These are phyloP conservation scores for Candida silvicultrix DNA, from an alignment of 805 yeast genomes.

Conservation along the genomic window DNA sequence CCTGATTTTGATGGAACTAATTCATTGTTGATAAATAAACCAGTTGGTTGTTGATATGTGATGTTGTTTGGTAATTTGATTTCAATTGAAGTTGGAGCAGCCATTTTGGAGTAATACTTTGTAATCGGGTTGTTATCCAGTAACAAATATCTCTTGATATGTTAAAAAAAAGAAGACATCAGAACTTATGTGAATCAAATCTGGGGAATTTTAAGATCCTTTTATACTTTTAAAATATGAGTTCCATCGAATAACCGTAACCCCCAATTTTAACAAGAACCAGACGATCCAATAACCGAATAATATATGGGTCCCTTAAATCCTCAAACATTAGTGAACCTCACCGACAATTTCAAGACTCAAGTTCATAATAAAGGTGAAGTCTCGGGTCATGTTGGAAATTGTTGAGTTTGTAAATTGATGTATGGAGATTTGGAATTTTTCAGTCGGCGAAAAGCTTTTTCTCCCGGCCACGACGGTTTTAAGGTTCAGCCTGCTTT, in stretches of 20 bases:
- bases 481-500: neutral
- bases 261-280: neutral
- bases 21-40: conserved; percentile 60
- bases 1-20: conserved; percentile 48
- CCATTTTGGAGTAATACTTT: neutral
- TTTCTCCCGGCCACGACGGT: neutral
- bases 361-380: neutral
- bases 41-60: conserved; percentile 52
- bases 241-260: neutral
- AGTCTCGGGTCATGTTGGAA: neutral
- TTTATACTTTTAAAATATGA: neutral
- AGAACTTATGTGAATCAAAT: neutral
- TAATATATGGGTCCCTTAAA: neutral
- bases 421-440: neutral
- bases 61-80: conserved; percentile 52
- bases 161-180: too few species aligned
- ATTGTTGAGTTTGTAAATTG: neutral
- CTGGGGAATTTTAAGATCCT: neutral
- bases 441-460: neutral
- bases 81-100: conserved; percentile 10
- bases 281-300: neutral
- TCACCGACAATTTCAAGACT: neutral
- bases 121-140: neutral
- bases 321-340: neutral
- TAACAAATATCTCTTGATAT: neutral